phyloP scores from a whole-genome alignment of 2,329 filamentous ascomycete species.

The Reticulascus tulasneorum region DNA sequence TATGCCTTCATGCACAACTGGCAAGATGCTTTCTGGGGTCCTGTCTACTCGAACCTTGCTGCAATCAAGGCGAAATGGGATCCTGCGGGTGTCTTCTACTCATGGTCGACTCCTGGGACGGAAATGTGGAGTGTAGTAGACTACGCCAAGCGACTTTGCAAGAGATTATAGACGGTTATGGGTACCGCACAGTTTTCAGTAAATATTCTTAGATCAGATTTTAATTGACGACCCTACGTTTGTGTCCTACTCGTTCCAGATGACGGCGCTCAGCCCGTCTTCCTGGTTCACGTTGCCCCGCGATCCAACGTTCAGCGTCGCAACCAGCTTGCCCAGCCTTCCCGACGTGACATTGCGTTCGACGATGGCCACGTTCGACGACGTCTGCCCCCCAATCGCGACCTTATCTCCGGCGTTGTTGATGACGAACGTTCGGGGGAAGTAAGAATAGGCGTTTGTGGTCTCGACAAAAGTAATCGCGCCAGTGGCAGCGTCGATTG shows the following conservation, averaged over 20 bases:
- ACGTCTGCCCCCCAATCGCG: conserved; percentile 60
- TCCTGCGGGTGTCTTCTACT: conserved; percentile 38
- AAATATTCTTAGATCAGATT: conserved; percentile 3
- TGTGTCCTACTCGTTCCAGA: conserved; percentile 43
- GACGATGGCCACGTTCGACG: conserved; percentile 55
- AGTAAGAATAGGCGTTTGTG: conserved; percentile 53
- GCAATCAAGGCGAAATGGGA: conserved; percentile 49
- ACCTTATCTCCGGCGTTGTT: conserved; percentile 57
- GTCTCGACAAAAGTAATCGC: conserved; percentile 48
- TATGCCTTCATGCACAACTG: conserved; percentile 14
- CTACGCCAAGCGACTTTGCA: conserved; percentile 13
- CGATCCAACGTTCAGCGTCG: conserved; percentile 33
- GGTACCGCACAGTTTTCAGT: too few species aligned
- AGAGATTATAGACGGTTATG: conserved; percentile 3
- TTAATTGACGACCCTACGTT: too few species aligned
- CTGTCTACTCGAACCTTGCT: conserved; percentile 23
- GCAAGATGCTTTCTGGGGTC: conserved; percentile 14
- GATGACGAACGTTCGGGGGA: conserved; percentile 59
- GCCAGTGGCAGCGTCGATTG: conserved; percentile 41
- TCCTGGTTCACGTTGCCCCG: conserved; percentile 37
- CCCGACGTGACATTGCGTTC: conserved; percentile 52
- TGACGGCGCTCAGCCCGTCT: conserved; percentile 43
- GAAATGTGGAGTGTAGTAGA: conserved; percentile 12
- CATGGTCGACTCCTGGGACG: conserved; percentile 12
- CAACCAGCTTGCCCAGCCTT: conserved; percentile 44